These are phyloP conservation scores for Neurospora crassa DNA, from an alignment of 2,329 filamentous ascomycete species.

Conservation along the genomic window DNA sequence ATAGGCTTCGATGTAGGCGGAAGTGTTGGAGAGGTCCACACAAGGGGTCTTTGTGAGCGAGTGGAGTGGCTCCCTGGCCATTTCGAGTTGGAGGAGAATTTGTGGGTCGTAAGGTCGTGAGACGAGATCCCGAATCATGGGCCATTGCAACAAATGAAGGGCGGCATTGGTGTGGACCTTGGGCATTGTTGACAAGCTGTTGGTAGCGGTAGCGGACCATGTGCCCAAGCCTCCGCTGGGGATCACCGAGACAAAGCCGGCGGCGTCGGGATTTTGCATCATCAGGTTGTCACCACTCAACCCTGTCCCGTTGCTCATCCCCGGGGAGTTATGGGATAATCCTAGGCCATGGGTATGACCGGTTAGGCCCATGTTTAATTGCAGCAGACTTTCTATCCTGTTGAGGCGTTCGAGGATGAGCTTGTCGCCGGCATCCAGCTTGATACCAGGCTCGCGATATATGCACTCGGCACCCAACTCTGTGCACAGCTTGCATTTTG, in stretches of 20 bases:
- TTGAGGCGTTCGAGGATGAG: conserved; percentile 70
- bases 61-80: conserved; percentile 66
- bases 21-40: conserved; percentile 65
- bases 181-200: conserved; percentile 77
- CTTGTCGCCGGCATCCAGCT: conserved; percentile 79
- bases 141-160: conserved; percentile 70
- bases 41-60: conserved; percentile 54
- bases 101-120: conserved; percentile 71
- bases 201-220: conserved; percentile 46
- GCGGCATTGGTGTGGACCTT: conserved; percentile 76
- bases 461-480: conserved; percentile 76
- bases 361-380: conserved; percentile 49
- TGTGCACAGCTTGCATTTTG: conserved; percentile 76
- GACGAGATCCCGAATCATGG: conserved; percentile 68
- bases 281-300: conserved; percentile 49
- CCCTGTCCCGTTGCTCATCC: conserved; percentile 53
- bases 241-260: conserved; percentile 43
- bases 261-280: conserved; percentile 28
- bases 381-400: conserved; percentile 70
- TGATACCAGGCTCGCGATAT: conserved; percentile 78
- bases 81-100: conserved; percentile 71
- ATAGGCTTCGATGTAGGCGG: conserved; percentile 67
- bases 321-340: conserved; percentile 52
- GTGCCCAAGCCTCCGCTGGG: conserved; percentile 60
- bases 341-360: conserved; percentile 41